phyloP scores from a whole-genome alignment of 371 early-diverging fungal genomes.

The Apophysomyces variabilis region DNA sequence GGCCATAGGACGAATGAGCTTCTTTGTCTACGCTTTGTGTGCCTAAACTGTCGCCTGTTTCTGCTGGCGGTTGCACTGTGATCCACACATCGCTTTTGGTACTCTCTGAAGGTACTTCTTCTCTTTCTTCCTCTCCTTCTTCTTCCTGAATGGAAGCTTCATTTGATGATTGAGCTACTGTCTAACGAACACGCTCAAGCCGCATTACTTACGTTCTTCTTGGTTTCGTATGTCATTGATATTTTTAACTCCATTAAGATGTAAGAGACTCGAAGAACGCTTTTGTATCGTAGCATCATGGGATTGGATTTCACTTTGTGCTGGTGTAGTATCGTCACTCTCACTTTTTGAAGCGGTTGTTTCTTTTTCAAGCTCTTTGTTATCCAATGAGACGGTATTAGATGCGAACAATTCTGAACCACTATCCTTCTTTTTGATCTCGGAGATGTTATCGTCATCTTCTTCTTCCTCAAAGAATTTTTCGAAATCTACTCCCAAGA shows the following conservation, averaged over 20 bases:
- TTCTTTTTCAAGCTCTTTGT: slow-evolving; percentile 16
- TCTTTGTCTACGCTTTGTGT: not conserved
- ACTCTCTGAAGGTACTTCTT: not conserved
- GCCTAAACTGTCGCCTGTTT: not conserved
- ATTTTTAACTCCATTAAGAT: slow-evolving; percentile 15
- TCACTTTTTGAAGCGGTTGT: not conserved
- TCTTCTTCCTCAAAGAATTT: slow-evolving; percentile 57
- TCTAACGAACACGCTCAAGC: not conserved
- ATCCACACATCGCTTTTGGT: not conserved
- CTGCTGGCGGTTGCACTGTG: slow-evolving; percentile 6
- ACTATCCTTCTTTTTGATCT: not conserved
- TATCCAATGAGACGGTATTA: not conserved
- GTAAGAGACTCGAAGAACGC: slow-evolving; percentile 17
- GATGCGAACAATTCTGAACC: not conserved
- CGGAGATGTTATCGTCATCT: slow-evolving; percentile 8
- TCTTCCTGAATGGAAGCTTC: slow-evolving; percentile 10
- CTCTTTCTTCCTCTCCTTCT: slow-evolving; percentile 19
- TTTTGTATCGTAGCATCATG: slow-evolving; percentile 10
- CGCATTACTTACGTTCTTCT: not conserved
- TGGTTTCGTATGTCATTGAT: not conserved
- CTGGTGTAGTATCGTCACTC: not conserved
- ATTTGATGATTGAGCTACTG: not conserved
- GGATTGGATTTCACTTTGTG: not conserved
- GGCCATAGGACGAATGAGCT: not conserved
- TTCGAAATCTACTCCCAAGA: slow-evolving; percentile 53